Base-by-base conservation (phyloP, 768 basidiomycete genomes). In the Rhodosporidiobolus sp. region DNA sequence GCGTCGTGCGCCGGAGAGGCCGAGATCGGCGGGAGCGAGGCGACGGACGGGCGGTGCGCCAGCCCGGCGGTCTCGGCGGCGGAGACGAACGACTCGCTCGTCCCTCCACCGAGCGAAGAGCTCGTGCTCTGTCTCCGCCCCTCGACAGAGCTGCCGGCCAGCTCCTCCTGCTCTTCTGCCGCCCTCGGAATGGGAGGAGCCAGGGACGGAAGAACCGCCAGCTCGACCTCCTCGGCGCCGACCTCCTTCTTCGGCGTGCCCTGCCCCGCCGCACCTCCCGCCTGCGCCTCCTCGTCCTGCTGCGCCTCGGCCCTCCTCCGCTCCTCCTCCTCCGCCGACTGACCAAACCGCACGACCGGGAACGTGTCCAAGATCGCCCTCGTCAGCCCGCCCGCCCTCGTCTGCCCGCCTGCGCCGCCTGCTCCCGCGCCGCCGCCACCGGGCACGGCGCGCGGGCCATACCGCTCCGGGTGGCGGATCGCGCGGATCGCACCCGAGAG, bases 301-400 rank as follows among this genome's bases (percentile, higher is more conserved):
- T 28, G n/a, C 43, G 30, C 46, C 67, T 62, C 50, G 30, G 35
- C 77, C 11, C 48, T 35, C 34, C 56, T 63, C 3, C 14, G n/a
- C 30, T 66, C 67, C 35, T 67, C 70, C 53, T 62, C 69, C 52
- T 52, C 38, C 59, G 32, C 49, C 11, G 32, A 1, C 28, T 26
- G n/a, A 24, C 61, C 32, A 38, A 94, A 98, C 80, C 93, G 92
- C 82, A 95, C 88, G 73, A 96, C 83, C 8, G 94, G 94, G 83
- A 98, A 98, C 6, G 94, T 96, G 76, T 98, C 94, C 65, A 98
- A 84, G 68, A 98, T 94, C 28, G 95, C 95, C 28, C 91, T 88
- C 3, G 91, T 90, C 62, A 98, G 84, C 12, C 94, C 94, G n/a
- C 86, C 83, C 0, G 92, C 89, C 7, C 91, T 87, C 61, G 87